Base-by-base conservation (phyloP, 768 basidiomycete species). In the Pleurotus cornucopiae region DNA sequence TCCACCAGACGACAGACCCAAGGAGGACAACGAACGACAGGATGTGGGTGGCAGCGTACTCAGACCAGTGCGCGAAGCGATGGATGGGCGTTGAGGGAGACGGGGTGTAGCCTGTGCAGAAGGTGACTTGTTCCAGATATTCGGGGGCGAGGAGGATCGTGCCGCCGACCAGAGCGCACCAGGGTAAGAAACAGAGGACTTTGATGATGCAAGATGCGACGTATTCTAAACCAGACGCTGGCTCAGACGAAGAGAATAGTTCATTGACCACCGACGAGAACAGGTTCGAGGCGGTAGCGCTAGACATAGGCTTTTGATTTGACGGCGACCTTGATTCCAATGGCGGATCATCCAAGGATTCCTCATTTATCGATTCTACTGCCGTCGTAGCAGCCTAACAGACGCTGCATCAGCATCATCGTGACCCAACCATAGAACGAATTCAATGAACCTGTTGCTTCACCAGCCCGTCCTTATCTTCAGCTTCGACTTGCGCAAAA, bases 101-200 rank as follows among this genome's bases (percentile, higher is more conserved):
- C 11, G 49, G 3, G 46, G 66, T 49, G 52, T 69, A 74, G 18
- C 74, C 74, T 13, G 65, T 56, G 4, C 62, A 58, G 58, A 77
- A 78, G 3, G 73, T 63, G 45, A 79, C 56, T 18, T 52, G 49
- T 41, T 75, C 72, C 53, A 79, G 68, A 54, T 69, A 58, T 18
- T 62, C 59, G 0, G 78, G 77, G 46, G 61, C 71, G 37, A 76
- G 61, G 5, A 76, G 51, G 47, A 79, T 75, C 12, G 69, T 62
- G 3, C 69, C 76, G 30, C 78, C 77, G n/a, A 77, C 74, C 34
- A 69, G 63, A 39, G 72, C 62, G 55, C 75, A 76, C 78, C 78
- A 79, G 37, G 78, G 78, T 0, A 79, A 49, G 58, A 79, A 77
- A 18, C 71, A 61, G 2, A 71, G 4, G 9, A 69, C 39, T 38